Conservation (phyloP, 108 stramenopile species). For the Pseudonitzschia delicatissima region DNA sequence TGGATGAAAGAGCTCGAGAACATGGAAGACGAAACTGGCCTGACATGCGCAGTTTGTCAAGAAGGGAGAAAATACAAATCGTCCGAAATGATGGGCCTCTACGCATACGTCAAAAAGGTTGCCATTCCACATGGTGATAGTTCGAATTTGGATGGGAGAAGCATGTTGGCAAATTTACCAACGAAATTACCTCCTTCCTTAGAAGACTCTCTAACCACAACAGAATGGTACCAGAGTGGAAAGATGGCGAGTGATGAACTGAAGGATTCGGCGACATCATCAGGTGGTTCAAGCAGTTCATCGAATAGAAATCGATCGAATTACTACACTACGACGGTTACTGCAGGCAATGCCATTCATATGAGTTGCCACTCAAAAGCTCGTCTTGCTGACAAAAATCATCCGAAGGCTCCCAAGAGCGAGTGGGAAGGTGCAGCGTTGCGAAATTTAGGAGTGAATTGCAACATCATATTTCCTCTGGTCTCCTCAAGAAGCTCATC, state of each 20-base stretch:
- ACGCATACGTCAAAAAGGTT: slow-evolving; percentile 81
- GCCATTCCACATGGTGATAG: slow-evolving; percentile 47
- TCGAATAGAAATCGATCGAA: slow-evolving; percentile 35
- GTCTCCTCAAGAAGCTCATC: slow-evolving; percentile 69
- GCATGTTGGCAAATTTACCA: slow-evolving; percentile 57
- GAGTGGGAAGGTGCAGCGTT: slow-evolving; percentile 88
- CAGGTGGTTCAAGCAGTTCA: slow-evolving; percentile 25
- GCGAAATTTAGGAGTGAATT: slow-evolving; percentile 75
- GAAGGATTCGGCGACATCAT: slow-evolving; percentile 30
- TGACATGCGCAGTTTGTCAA: slow-evolving; percentile 82
- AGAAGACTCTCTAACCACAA: slow-evolving; percentile 24
- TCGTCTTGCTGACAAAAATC: slow-evolving; percentile 66
- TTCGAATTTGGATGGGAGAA: slow-evolving; percentile 62
- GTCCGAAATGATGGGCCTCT: slow-evolving; percentile 77
- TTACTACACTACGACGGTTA: slow-evolving; percentile 65
- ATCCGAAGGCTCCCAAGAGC: slow-evolving; percentile 79
- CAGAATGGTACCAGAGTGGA: slow-evolving; percentile 42
- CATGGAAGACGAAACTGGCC: slow-evolving; percentile 76
- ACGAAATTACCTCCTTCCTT: slow-evolving; percentile 41
- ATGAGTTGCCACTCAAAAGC: slow-evolving; percentile 71
- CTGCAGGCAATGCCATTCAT: slow-evolving; percentile 82
- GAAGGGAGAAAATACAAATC: slow-evolving; percentile 78
- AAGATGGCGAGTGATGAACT: slow-evolving; percentile 50
- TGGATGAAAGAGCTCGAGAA: slow-evolving; percentile 88
- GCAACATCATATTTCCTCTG: slow-evolving; percentile 81